Evolutionary conservation across 352 stramenopile genomes (phyloP).

Genomic region (Phytophthora kernoviae): DNA sequence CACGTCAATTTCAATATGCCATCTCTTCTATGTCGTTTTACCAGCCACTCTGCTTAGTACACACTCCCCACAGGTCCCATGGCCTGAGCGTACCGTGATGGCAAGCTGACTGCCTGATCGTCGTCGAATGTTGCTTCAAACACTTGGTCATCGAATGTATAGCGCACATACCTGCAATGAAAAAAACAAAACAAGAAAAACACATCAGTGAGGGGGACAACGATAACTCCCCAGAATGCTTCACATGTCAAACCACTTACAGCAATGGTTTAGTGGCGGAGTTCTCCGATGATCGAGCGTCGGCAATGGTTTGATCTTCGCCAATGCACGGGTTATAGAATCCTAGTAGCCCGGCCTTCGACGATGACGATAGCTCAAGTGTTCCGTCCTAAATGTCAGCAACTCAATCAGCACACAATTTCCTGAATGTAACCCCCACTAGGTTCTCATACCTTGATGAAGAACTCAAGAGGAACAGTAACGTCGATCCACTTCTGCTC

Average conservation of each 20-base stretch:
- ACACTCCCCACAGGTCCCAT: conserved; percentile 75
- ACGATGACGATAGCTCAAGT: conserved; percentile 53
- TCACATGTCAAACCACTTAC: conserved; percentile 36
- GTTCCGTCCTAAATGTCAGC: conserved; percentile 47
- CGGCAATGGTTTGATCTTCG: conserved; percentile 46
- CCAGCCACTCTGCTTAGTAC: conserved; percentile 40
- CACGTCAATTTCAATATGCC: conserved; percentile 2
- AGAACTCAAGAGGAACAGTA: conserved; percentile 81
- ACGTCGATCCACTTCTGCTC: conserved; percentile 77
- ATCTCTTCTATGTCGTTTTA: conserved; percentile 18
- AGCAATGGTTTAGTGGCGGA: conserved; percentile 51
- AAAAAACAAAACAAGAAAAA: background rate
- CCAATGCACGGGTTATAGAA: conserved; percentile 86
- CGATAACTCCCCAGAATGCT: background rate
- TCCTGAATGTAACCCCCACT: background rate
- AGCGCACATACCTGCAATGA: conserved; percentile 69
- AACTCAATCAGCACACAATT: conserved; percentile 8
- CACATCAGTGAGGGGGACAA: conserved; percentile 4
- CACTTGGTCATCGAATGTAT: conserved; percentile 70
- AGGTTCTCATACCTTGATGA: conserved; percentile 58
- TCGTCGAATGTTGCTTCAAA: conserved; percentile 87
- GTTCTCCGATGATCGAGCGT: conserved; percentile 20
- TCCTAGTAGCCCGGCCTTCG: conserved; percentile 72
- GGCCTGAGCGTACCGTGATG: conserved; percentile 67
- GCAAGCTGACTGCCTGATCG: conserved; percentile 68